A percentile compares a stretch with the other conserved stretches of the same genome.
These are phyloP conservation scores for Lentinula aciculospora DNA, from an alignment of 768 basidiomycete genomes.

Conservation along the genomic window DNA sequence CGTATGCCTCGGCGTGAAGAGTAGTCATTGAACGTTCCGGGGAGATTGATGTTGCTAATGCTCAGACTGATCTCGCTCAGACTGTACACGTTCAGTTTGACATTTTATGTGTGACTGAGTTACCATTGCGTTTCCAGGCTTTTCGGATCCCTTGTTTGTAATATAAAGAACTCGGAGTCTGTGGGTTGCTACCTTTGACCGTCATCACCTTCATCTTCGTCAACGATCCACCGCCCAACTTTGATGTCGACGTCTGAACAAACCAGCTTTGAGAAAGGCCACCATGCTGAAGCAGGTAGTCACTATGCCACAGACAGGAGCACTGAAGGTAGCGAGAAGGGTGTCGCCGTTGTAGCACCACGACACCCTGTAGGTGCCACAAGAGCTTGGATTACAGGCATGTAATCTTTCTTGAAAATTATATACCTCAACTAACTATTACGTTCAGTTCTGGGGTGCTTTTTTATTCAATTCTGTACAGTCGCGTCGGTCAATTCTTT, in stretches of 20 bases:
- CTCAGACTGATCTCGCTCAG: no score
- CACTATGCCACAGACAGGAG: neutral
- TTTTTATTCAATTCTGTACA: constrained; percentile 2
- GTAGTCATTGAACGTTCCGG: no score
- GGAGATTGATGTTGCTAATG: no score
- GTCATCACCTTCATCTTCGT: neutral
- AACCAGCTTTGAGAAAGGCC: neutral
- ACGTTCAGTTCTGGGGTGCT: constrained; percentile 1
- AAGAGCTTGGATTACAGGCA: constrained; percentile 1
- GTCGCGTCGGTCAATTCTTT: constrained; percentile 3
- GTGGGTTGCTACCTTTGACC: neutral
- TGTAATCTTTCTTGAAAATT: neutral
- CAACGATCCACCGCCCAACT: neutral
- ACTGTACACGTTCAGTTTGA: neutral
- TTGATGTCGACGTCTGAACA: neutral
- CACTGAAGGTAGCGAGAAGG: neutral
- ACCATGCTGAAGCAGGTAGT: neutral
- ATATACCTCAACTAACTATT: neutral
- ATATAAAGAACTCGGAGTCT: neutral
- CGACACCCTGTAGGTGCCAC: neutral
- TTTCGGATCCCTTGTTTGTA: neutral
- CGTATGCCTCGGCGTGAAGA: neutral
- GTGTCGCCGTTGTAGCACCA: neutral
- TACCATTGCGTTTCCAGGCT: neutral
- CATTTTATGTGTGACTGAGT: neutral